Evolutionary conservation across 2,329 filamentous ascomycete genomes (phyloP), one percentile per base, ranked within the genome.

Genomic region (Diaporthe sp.): DNA sequence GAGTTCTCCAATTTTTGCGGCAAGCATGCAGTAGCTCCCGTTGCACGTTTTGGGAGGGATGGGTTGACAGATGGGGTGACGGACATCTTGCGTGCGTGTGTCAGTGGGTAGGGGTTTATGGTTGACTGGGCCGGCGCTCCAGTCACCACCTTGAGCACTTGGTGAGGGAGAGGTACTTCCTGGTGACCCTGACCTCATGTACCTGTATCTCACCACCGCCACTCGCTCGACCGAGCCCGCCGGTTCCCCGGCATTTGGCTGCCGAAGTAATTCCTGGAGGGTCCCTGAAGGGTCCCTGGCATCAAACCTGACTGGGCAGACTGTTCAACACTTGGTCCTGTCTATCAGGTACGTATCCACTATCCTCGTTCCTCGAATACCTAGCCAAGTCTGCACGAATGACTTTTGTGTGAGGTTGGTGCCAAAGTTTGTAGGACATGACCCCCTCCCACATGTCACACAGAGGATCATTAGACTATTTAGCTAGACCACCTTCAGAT

Each of bases 1-100:
- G 42, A 68, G 57, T 42, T 42, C 44, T 28, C 63, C 47, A 68
- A 13, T 20, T 68, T 68, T 39, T 13, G 2, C 63, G 47, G 63
- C 31, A 68, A 68, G 63, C 63, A 53, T 53, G 63, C 63, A 68
- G 47, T 68, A 68, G 63, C 63, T 53, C 47, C 63, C 63, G 63
- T 68, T 68, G 63, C 47, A 68, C 47, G 63, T 68, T 68, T 68
- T 37, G 44, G 47, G 39, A 68, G 31, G 25, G 63, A 68, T 53
- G 22, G 47, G 31, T 12, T 53, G 63, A 51, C 31, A 20, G 63
- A 68, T 53, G 22, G 47, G 47, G 8, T 53, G 28, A 67, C 31
- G 28, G 28, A 67, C 22, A 25, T 67, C 34, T 28, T 51, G 47
- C 42, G 20, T n/a, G 42, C n/a, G 12, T 39, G 47, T 37, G 20